Base-by-base conservation (phyloP, 352 stramenopile genomes). In the Phytopythium aichiense region DNA sequence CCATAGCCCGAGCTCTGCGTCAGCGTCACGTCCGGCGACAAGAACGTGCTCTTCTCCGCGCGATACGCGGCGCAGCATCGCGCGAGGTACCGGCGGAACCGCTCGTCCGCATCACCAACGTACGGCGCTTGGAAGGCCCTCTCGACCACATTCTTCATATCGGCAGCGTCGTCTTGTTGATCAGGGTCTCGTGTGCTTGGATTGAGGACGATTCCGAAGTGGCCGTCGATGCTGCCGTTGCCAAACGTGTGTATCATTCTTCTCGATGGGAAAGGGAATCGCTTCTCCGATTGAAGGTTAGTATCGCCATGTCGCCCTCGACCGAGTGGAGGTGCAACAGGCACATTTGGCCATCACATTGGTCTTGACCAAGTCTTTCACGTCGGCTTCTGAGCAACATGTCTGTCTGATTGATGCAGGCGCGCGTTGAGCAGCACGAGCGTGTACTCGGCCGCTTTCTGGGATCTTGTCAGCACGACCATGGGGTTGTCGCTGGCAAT, bases 391-490 rank as follows among this genome's bases (percentile, higher is more conserved):
- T 45, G 38, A 45, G 38, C 38, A 8, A 0, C 2, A 7, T 42
- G 28, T 22, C 48, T 30, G 15, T 13, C 51, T 30, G 31, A 43
- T 18, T 69, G 64, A 35, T 68, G 42, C 51, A 83, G 45, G 31
- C 81, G 73, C 2, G 76, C 75, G 23, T 74, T 76, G 5, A 91
- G 58, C 20, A 91, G 43, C 25, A 70, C 57, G 43, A 79, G 73
- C 22, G 80, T 77, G 54, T 86, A 91, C 35, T 90, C 77, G 15
- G 82, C 81, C 13, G 90, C 79, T 56, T 91, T 88, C 61, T 90
- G 77, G 11, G 82, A 91, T 70, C 87, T 82, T 0, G 73, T 87
- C 6, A 91, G 65, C 25, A 81, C 79, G 38, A 84, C 75, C 69
- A 91, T 91, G 30, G 76, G 71, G 48, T 92, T 88, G 58, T 89